phyloP scores from a whole-genome alignment of 495 filamentous ascomycete genomes.

The Talaromyces nanjingensis region DNA sequence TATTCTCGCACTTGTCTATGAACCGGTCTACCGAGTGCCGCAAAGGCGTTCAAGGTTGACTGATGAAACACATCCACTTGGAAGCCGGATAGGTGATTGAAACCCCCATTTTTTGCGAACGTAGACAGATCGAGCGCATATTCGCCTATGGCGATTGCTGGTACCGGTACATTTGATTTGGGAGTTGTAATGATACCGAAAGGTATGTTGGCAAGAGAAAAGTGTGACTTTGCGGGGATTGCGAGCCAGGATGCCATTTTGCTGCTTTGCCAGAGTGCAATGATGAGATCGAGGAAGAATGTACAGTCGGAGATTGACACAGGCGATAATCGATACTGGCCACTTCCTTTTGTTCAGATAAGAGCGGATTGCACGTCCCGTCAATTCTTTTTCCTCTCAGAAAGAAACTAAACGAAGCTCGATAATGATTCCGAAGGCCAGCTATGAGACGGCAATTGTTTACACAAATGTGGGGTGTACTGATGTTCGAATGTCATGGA shows the following conservation, averaged over 20 bases:
- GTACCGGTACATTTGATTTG: constrained; percentile 45
- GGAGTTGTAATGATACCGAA: constrained; percentile 78
- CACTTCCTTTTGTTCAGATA: background rate
- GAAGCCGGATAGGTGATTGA: constrained; percentile 52
- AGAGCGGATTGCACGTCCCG: background rate
- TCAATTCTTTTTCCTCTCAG: background rate
- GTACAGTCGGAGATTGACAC: background rate
- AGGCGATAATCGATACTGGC: background rate
- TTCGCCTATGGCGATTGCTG: constrained; percentile 73
- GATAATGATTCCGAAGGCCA: background rate
- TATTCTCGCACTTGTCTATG: constrained; percentile 67
- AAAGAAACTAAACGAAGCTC: background rate
- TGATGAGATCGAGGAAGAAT: background rate
- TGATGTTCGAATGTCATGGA: background rate
- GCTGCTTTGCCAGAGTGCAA: background rate
- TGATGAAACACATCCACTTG: constrained; percentile 56
- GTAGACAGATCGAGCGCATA: constrained; percentile 68
- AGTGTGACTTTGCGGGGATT: constrained; percentile 59
- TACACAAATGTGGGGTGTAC: background rate
- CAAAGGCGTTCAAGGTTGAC: constrained; percentile 75
- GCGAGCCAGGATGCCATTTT: constrained; percentile 60
- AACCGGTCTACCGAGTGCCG: constrained; percentile 62
- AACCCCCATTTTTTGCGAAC: constrained; percentile 53
- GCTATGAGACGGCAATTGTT: background rate
- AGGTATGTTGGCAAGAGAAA: constrained; percentile 85